phyloP scores from a whole-genome alignment of 2,329 filamentous ascomycete species.

The Alternaria consortialis region DNA sequence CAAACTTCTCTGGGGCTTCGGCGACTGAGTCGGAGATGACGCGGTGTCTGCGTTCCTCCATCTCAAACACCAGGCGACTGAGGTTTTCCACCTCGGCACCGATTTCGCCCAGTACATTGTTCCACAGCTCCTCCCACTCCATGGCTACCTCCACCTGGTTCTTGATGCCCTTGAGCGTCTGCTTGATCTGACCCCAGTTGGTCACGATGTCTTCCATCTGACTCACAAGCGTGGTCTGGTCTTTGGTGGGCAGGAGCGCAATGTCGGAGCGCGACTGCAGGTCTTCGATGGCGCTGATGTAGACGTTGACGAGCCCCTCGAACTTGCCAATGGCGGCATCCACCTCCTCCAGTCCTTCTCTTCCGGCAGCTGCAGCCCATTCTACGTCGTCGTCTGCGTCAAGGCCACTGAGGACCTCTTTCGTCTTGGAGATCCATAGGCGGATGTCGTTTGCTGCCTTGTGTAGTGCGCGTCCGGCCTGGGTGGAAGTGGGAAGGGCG shows the following conservation, averaged over 20 bases:
- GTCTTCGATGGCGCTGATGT: conserved; percentile 92
- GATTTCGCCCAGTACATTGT: conserved; percentile 90
- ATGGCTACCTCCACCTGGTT: conserved; percentile 94
- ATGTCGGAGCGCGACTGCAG: conserved; percentile 84
- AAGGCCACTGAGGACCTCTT: conserved; percentile 85
- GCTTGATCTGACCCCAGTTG: conserved; percentile 85
- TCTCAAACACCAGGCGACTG: conserved; percentile 86
- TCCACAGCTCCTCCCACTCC: conserved; percentile 99
- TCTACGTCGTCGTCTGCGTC: conserved; percentile 98
- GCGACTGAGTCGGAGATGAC: conserved; percentile 67
- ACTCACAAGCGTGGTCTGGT: conserved; percentile 77
- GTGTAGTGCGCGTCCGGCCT: conserved; percentile 83
- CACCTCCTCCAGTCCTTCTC: conserved; percentile 76
- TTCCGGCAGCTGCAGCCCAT: conserved; percentile 89
- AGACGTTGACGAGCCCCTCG: conserved; percentile 88
- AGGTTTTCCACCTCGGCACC: conserved; percentile 86
- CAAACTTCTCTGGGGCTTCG: conserved; percentile 70
- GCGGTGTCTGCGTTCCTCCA: conserved; percentile 94
- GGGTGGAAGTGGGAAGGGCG: conserved; percentile 82
- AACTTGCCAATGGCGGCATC: conserved; percentile 80
- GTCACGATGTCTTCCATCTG: conserved; percentile 89
- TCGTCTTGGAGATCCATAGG: conserved; percentile 92
- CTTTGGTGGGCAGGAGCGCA: conserved; percentile 71
- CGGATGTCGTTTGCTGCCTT: conserved; percentile 91
- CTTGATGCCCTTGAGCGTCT: conserved; percentile 80